phyloP scores from a whole-genome alignment of 139 green algal species.

The Parachlorella kessleri region DNA sequence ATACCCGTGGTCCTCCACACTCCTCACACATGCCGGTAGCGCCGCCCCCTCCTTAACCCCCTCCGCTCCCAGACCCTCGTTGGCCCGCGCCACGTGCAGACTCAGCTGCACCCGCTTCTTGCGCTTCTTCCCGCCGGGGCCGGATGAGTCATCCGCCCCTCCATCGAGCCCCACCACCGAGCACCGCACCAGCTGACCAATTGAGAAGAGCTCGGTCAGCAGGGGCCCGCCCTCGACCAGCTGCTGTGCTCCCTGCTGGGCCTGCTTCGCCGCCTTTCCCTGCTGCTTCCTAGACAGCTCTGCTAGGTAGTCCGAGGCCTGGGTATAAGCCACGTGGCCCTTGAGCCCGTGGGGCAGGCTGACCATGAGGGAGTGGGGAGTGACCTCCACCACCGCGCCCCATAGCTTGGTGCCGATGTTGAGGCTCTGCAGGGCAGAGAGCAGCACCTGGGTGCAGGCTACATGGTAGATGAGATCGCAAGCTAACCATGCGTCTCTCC shows the following conservation, averaged over 20 bases:
- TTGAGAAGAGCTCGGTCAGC: conserved; percentile 54
- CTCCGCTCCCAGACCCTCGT: conserved; percentile 34
- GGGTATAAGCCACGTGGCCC: conserved; percentile 57
- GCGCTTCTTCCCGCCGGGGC: conserved; percentile 13
- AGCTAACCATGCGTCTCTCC: no score
- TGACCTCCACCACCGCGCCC: conserved; percentile 79
- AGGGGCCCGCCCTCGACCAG: background rate
- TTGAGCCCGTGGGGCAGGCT: conserved; percentile 85
- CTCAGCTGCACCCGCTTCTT: conserved; percentile 65
- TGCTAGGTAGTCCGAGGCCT: conserved; percentile 73
- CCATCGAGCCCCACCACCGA: conserved; percentile 42
- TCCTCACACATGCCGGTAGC: conserved; percentile 73
- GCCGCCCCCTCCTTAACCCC: conserved; percentile 41
- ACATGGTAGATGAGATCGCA: no score
- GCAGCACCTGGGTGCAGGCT: no score
- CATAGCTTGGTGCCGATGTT: conserved; percentile 67
- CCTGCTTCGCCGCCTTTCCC: background rate
- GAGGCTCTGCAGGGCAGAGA: conserved; percentile 68
- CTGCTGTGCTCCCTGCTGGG: conserved; percentile 1
- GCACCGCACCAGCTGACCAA: conserved; percentile 83
- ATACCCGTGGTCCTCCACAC: conserved; percentile 92
- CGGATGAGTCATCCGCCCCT: background rate
- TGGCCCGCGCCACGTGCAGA: conserved; percentile 47
- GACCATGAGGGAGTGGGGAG: conserved; percentile 62
- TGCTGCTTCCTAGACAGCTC: conserved; percentile 32